Base-by-base conservation (phyloP, 2,329 filamentous ascomycete genomes). In the Fusarium sp. region DNA sequence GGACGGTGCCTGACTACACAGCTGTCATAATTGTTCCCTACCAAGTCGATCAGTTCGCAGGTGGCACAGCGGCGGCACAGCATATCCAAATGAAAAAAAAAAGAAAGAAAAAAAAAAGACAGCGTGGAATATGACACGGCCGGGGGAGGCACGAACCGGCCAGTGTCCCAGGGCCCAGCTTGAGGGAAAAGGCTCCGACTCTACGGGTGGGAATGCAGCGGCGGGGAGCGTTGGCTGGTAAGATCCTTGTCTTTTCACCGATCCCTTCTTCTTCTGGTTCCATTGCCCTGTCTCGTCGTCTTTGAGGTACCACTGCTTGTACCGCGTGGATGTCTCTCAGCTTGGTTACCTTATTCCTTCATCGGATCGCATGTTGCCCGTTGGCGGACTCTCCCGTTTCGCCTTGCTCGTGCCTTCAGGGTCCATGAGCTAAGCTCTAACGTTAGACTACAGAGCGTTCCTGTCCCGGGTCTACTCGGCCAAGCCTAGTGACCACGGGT, bases 231-330 rank as follows among this genome's bases (percentile, higher is more conserved):
- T 55, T 56, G 52, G 59, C 62, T 65, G 56, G 61, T 62, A 68
- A 73, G 51, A 71, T 62, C 73, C 72, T 72, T 70, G 69, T 55
- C 57, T 41, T 54, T 70, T 62, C 55, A 67, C 70, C 46, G 53
- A 66, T 71, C 62, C 44, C 51, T 53, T 64, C 44, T 70, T 60
- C 54, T 59, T 67, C 60, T 65, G 59, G 71, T 60, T 61, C 62
- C 60, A 66, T 71, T 47, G 65, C 54, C 62, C 46, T 47, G 44
- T 56, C 61, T 69, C 52, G 18, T 23, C 51, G 23, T 37, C 51
- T 54, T 44, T 37, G 46, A 68, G 55, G 52, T 65, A 54, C 47
- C 61, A 54, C 51, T 65, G 57, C 65, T 61, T 46, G 37, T 40
- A 55, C 65, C 53, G 61, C 54, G 52, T 61, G 39, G 57, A 59